phyloP scores from a whole-genome alignment of 345 rosid species.

The Diplotaxis tenuifolia region DNA sequence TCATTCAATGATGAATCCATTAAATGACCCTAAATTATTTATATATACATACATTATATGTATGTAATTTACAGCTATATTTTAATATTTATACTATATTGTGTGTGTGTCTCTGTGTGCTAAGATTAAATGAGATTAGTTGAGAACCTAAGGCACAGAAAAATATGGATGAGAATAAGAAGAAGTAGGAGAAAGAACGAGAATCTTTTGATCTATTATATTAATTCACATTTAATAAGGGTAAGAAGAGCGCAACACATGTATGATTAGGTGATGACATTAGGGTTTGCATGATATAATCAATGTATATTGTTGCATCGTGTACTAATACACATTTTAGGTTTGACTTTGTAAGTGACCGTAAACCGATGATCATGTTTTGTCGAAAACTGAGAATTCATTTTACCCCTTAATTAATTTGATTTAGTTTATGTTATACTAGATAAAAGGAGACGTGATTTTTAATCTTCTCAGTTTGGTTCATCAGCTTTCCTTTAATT shows the following conservation, averaged over 20 bases:
- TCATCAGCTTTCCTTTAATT: constrained; percentile 21
- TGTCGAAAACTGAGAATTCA: background rate
- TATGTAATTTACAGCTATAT: constrained; percentile 4
- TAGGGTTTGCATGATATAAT: constrained; percentile 31
- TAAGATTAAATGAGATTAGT: constrained; percentile 40
- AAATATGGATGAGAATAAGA: constrained; percentile 29
- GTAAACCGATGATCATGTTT: constrained; percentile 14
- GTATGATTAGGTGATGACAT: constrained; percentile 32
- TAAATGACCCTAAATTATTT: constrained; percentile 22
- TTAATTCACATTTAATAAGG: constrained; percentile 17
- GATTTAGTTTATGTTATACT: background rate
- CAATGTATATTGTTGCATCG: constrained; percentile 15
- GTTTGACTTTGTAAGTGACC: constrained; percentile 33
- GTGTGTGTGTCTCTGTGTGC: constrained; percentile 14
- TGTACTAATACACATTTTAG: constrained; percentile 16
- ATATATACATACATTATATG: background rate
- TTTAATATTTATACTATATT: background rate
- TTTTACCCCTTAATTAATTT: background rate
- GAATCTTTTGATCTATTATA: constrained; percentile 1
- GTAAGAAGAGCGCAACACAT: constrained; percentile 28
- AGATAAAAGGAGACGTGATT: constrained; percentile 28
- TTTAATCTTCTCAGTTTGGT: constrained; percentile 35
- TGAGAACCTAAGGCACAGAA: constrained; percentile 37
- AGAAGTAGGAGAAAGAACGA: constrained; percentile 19
- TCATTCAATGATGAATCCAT: constrained; percentile 19